A percentile compares a stretch with the other conserved stretches of the same genome.
Conservation (phyloP, 768 basidiomycete genomes). For the Hypholoma fasciculare region DNA sequence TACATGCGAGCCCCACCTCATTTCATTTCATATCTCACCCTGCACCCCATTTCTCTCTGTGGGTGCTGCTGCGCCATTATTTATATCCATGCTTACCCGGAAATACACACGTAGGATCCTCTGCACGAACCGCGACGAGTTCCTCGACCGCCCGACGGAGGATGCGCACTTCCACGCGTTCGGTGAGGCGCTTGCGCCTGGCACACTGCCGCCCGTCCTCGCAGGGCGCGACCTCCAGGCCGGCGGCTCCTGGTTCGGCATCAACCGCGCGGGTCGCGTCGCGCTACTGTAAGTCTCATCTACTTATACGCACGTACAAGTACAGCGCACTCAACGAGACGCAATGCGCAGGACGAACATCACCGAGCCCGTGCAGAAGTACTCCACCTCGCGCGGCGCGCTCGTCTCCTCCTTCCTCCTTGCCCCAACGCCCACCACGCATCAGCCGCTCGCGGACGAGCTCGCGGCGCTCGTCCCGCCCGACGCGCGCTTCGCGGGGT, state of each 20-base stretch:
- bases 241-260: constrained; percentile 84
- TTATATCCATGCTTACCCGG: no score
- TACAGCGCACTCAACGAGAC: background rate
- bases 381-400: constrained; percentile 64
- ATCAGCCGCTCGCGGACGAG: constrained; percentile 48
- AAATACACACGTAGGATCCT: constrained; percentile 51
- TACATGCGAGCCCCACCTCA: constrained; percentile 20
- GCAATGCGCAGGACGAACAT: constrained; percentile 71
- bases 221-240: constrained; percentile 74
- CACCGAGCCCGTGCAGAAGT: constrained; percentile 57
- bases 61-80: no score
- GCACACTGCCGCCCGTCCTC: constrained; percentile 42
- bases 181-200: constrained; percentile 26
- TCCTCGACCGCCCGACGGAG: constrained; percentile 62
- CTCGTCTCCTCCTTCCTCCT: constrained; percentile 69
- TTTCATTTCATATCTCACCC: background rate
- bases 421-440: constrained; percentile 47
- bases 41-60: background rate
- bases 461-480: constrained; percentile 44
- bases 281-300: constrained; percentile 63
- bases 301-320: constrained; percentile 1
- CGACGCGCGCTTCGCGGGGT: constrained; percentile 68
- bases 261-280: constrained; percentile 62
- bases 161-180: constrained; percentile 72
- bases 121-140: constrained; percentile 79